A percentile compares a stretch with the other conserved stretches of the same genome.
Evolutionary conservation across 225 moss, liverwort and hornwort genomes (phyloP).

Genomic region (Thuidium tamariscinum): DNA sequence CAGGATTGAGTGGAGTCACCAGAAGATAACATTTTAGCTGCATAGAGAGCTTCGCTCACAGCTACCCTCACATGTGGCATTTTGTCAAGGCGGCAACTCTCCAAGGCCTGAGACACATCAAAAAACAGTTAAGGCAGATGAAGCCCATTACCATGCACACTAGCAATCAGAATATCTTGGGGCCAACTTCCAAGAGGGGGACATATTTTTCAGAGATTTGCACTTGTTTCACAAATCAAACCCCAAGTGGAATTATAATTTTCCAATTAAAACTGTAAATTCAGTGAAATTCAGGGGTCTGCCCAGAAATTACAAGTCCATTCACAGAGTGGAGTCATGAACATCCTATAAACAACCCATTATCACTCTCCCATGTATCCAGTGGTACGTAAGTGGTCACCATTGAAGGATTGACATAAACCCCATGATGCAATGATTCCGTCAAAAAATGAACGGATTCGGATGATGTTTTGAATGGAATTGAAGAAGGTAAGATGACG

Average conservation of each 20-base stretch:
- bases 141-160: too few species aligned
- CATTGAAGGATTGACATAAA: not conserved
- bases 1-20: slow-evolving; percentile 8
- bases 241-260: too few species aligned
- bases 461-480: not conserved
- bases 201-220: not conserved
- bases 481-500: not conserved
- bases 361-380: not conserved
- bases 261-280: not conserved
- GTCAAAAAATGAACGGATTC: not conserved
- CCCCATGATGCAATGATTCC: not conserved
- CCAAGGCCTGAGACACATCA: slow-evolving; percentile 36
- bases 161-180: not conserved
- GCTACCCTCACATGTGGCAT: slow-evolving; percentile 73
- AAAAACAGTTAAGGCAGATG: too few species aligned
- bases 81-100: slow-evolving; percentile 61
- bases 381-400: too few species aligned
- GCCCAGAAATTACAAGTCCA: not conserved
- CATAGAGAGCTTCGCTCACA: slow-evolving; percentile 57
- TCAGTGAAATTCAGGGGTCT: not conserved
- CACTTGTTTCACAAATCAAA: not conserved
- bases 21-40: slow-evolving; percentile 37
- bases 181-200: not conserved
- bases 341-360: not conserved
- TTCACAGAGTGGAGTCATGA: not conserved